These are phyloP conservation scores for Eimeria acervulina DNA, from an alignment of 169 alveolate species.

Conservation along the genomic window DNA sequence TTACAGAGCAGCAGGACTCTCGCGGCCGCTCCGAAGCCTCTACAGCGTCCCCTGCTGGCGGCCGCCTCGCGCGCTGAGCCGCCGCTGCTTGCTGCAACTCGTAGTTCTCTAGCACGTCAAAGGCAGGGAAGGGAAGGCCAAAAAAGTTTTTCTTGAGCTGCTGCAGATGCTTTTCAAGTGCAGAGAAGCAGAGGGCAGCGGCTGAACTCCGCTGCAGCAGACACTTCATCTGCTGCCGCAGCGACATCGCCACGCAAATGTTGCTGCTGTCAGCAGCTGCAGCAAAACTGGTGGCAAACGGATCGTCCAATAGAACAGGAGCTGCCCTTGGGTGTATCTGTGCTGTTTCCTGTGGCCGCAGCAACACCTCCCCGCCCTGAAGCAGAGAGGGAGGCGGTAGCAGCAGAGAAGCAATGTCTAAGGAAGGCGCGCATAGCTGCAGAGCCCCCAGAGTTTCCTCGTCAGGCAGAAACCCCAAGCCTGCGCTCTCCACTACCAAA, in stretches of 20 bases:
- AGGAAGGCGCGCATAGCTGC: background rate
- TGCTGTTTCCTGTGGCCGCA: background rate
- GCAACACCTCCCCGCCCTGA: background rate
- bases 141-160: background rate
- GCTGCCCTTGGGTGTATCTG: background rate
- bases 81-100: conserved; percentile 29
- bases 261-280: conserved; percentile 69
- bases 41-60: background rate
- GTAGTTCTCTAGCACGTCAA: conserved; percentile 47
- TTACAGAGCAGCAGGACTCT: background rate
- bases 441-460: conserved; percentile 20
- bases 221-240: conserved; percentile 38
- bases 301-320: background rate
- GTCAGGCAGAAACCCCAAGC: conserved; percentile 12
- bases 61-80: background rate
- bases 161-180: conserved; percentile 17
- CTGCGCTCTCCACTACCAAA: background rate
- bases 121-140: conserved; percentile 2
- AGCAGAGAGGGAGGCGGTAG: conserved; percentile 57
- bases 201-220: conserved; percentile 45
- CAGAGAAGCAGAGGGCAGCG: conserved; percentile 19
- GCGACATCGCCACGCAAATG: conserved; percentile 23
- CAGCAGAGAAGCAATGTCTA: conserved; percentile 54
- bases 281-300: conserved; percentile 27
- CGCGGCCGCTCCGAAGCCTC: background rate